Base-by-base conservation (phyloP, 2,329 filamentous ascomycete species). In the Aspergillus clavatus region DNA sequence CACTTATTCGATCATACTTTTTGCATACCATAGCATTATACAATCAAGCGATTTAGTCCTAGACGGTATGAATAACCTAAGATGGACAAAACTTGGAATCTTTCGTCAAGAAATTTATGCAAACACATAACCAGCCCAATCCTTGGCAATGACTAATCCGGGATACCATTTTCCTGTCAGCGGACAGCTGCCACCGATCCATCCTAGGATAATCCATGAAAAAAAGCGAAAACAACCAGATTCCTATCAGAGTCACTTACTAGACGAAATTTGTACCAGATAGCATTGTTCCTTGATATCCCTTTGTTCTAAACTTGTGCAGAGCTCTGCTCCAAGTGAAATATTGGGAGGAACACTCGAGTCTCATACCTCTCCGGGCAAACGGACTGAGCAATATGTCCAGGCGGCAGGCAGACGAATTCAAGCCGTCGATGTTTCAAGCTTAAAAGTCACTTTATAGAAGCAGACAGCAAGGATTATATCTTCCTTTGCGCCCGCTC, bases 391-490 rank as follows among this genome's bases (percentile, higher is more conserved):
- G 19, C 38, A 21, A 51, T 26, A 51, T 48, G 51, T 42, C 43
- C 43, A 40, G 37, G 41, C 38, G 42, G 41, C 43, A 41, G 46
- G 43, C 45, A 38, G 50, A 23, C 40, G 40, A 26, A 47, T 39
- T 23, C 28, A 27, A 29, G 40, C 36, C 40, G 28, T 24, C 10
- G 31, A 35, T 38, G 28, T 42, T 31, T 18, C 36, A 11, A 38
- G 14, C 35, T 26, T 46, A 23, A 43, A 22, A 35, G 11, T 10
- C 7, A 21, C 18, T 11, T 18, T 21, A n/a, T 14, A 21, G 8
- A 35, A 10, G 1, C 31, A 21, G 7, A 1, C 10, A 8, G 3
- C 7, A 35, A n/a, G n/a, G n/a, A n/a, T n/a, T n/a, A n/a, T n/a
- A n/a, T n/a, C 16, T 26, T 21, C 26, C 7, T 36, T 3, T 2